Conservation (phyloP, 257 asterid genomes). For the Mitragyna speciosa region DNA sequence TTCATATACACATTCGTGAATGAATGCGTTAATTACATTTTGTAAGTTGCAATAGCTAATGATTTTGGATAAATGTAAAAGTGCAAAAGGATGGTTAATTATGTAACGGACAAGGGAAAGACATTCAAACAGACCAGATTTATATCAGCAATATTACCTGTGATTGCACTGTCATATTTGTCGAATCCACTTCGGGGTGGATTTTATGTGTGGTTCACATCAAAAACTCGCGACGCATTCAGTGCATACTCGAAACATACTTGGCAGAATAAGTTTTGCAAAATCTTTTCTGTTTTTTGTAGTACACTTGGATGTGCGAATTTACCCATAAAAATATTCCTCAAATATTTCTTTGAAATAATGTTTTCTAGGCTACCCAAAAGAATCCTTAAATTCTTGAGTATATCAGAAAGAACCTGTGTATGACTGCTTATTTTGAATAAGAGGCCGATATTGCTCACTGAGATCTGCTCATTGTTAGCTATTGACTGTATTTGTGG, state of each 20-base stretch:
- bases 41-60: neutral
- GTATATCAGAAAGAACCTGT: neutral
- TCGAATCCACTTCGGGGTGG: neutral
- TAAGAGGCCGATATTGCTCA: too few species aligned
- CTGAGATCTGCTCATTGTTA: neutral
- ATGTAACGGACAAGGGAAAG: neutral
- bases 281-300: neutral
- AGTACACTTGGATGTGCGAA: neutral
- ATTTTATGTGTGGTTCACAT: neutral
- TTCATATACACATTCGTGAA: neutral
- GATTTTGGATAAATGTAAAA: neutral
- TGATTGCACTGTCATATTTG: neutral
- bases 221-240: neutral
- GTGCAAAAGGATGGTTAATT: neutral
- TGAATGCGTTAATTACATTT: neutral
- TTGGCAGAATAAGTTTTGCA: neutral
- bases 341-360: too few species aligned
- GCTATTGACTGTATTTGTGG: neutral
- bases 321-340: neutral
- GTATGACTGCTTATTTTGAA: neutral
- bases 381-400: neutral
- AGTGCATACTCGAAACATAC: neutral
- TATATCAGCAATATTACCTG: neutral
- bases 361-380: neutral
- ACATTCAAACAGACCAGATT: neutral